These are phyloP conservation scores for Colletotrichum simmondsii DNA, from an alignment of 2,329 filamentous ascomycete genomes.

Conservation along the genomic window DNA sequence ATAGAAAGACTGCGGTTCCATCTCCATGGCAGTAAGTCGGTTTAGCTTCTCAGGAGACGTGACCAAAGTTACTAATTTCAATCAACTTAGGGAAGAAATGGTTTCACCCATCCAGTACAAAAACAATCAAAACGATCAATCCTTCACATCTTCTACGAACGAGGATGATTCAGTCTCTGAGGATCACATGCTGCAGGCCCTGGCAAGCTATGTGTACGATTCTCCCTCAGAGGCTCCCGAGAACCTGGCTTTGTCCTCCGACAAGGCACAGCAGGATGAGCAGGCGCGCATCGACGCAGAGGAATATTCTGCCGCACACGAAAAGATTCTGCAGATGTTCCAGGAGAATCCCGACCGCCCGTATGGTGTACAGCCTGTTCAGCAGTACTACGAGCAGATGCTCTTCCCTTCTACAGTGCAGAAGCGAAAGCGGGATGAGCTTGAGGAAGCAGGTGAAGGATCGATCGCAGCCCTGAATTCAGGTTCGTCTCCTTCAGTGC, in stretches of 20 bases:
- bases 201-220: background rate
- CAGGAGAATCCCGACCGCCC: background rate
- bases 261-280: background rate
- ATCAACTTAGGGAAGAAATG: background rate
- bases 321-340: background rate
- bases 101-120: background rate
- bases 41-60: background rate
- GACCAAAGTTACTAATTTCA: background rate
- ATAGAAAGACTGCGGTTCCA: background rate
- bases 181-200: background rate
- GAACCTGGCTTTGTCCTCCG: background rate
- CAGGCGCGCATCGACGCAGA: background rate
- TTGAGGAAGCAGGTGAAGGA: background rate
- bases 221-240: background rate
- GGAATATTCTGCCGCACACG: background rate
- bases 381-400: background rate
- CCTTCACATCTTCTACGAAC: background rate
- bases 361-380: constrained; percentile 19
- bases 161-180: background rate
- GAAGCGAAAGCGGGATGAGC: background rate
- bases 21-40: background rate
- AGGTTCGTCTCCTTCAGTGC: background rate
- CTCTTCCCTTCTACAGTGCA: background rate
- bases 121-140: background rate
- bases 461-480: too few species aligned